phyloP scores from a whole-genome alignment of 2,329 filamentous ascomycete species.

The Exserohilum rostratum region DNA sequence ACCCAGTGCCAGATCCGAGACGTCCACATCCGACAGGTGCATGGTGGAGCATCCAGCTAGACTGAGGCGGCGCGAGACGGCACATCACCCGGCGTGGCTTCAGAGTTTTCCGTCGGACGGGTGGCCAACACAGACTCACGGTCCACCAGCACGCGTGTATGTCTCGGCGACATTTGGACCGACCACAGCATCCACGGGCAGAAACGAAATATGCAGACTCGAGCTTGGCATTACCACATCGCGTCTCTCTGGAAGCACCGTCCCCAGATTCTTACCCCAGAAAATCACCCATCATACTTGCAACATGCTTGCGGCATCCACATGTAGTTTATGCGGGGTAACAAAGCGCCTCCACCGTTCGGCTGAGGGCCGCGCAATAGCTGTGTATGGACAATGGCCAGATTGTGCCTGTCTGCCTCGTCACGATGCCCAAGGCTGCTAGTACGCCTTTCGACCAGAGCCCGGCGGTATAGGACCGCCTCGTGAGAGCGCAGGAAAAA shows the following conservation, averaged over 20 bases:
- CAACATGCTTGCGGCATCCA: neutral
- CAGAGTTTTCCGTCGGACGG: slow-evolving; percentile 11
- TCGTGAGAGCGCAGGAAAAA: no score
- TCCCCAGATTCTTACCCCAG: slow-evolving; percentile 13
- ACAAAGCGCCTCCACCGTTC: neutral
- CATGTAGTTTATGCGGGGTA: slow-evolving; percentile 9
- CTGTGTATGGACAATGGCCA: no score
- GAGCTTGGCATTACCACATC: slow-evolving; percentile 17
- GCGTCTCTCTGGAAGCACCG: slow-evolving; percentile 2
- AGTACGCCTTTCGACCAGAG: no score
- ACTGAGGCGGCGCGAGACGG: neutral
- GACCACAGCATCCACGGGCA: neutral
- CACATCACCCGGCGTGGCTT: neutral
- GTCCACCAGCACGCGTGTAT: neutral
- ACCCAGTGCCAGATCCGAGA: neutral
- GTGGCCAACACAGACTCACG: neutral
- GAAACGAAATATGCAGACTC: neutral
- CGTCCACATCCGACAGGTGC: neutral
- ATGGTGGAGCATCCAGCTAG: neutral
- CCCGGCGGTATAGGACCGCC: no score
- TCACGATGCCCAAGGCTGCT: neutral
- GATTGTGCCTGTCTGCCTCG: no score
- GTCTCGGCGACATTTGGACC: neutral
- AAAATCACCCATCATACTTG: neutral
- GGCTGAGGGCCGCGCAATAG: neutral